Percentiles rank a stretch among this genome's conserved stretches.
These are phyloP conservation scores for Fragaria nilgerrensis DNA, from an alignment of 306 rosid genomes.

Conservation along the genomic window DNA sequence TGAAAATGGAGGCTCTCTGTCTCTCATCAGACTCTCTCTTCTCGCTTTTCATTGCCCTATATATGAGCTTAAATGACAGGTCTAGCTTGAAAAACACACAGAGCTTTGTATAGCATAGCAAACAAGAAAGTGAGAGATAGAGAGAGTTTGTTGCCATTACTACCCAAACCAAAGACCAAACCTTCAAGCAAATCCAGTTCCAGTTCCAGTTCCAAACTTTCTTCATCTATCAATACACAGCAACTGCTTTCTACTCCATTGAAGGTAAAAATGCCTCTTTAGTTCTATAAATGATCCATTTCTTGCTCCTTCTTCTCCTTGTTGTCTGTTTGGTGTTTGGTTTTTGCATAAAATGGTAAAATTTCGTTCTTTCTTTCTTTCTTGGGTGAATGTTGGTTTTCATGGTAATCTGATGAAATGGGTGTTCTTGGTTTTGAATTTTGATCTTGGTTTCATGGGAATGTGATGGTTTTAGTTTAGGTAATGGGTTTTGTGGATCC, in stretches of 20 bases:
- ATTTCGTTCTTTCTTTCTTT: neutral
- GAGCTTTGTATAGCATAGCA: slow-evolving; percentile 16
- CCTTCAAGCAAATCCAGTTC: slow-evolving; percentile 3
- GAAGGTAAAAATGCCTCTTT: slow-evolving; percentile 34
- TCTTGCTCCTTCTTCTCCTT: slow-evolving; percentile 2
- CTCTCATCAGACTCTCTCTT: neutral
- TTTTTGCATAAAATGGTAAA: slow-evolving; percentile 15
- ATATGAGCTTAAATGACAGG: neutral
- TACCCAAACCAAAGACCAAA: slow-evolving; percentile 17
- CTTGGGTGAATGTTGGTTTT: neutral
- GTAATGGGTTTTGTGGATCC: neutral
- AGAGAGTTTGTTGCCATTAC: slow-evolving; percentile 1
- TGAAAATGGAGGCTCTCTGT: slow-evolving; percentile 10
- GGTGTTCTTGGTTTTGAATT: slow-evolving; percentile 31
- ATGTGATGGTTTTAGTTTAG: neutral
- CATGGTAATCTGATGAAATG: slow-evolving; percentile 19
- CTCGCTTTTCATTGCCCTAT: neutral
- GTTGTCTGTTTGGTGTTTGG: slow-evolving; percentile 9
- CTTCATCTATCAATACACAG: neutral
- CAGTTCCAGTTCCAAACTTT: slow-evolving; percentile 3
- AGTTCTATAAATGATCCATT: neutral
- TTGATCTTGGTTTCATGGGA: slow-evolving; percentile 4
- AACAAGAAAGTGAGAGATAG: neutral
- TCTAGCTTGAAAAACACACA: neutral
- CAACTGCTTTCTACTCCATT: slow-evolving; percentile 26